A percentile compares a stretch with the other conserved stretches of the same genome.
Conservation (phyloP, 768 basidiomycete species). For the Gelatoporia subvermispora region DNA sequence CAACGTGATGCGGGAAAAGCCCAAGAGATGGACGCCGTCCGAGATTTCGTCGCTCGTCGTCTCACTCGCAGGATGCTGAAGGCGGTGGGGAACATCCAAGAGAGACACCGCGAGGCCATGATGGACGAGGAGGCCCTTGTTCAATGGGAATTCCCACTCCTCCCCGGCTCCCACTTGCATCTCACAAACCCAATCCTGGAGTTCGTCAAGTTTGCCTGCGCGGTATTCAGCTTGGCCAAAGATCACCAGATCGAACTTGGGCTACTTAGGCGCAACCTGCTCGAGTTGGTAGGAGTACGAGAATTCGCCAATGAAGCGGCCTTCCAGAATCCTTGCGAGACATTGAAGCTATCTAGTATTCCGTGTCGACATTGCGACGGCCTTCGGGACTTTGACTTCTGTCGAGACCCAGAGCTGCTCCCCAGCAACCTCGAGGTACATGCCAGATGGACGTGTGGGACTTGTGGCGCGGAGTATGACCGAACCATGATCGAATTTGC, state of each 20-base stretch:
- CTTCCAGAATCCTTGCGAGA: constrained; percentile 91
- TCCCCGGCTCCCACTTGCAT: constrained; percentile 82
- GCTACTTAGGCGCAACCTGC: constrained; percentile 79
- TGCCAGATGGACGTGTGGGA: constrained; percentile 61
- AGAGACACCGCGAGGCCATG: constrained; percentile 54
- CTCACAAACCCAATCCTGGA: constrained; percentile 81
- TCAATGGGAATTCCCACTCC: constrained; percentile 75
- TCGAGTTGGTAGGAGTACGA: constrained; percentile 81
- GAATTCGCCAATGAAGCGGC: constrained; percentile 83
- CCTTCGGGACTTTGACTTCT: constrained; percentile 91
- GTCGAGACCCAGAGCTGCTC: constrained; percentile 82
- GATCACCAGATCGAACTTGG: constrained; percentile 87
- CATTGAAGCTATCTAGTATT: constrained; percentile 78
- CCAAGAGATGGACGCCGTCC: constrained; percentile 62
- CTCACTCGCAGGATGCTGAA: constrained; percentile 80
- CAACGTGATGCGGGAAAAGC: constrained; percentile 64
- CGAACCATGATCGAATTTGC: constrained; percentile 81
- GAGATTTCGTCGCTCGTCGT: constrained; percentile 73
- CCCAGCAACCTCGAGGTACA: constrained; percentile 47
- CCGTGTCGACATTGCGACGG: constrained; percentile 85
- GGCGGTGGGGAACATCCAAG: constrained; percentile 56
- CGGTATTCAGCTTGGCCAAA: constrained; percentile 70
- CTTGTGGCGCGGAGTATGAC: constrained; percentile 85
- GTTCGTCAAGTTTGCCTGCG: constrained; percentile 83
- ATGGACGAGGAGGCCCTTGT: constrained; percentile 48